These are phyloP conservation scores for Russula emetica DNA, from an alignment of 768 basidiomycete species.

Conservation along the genomic window DNA sequence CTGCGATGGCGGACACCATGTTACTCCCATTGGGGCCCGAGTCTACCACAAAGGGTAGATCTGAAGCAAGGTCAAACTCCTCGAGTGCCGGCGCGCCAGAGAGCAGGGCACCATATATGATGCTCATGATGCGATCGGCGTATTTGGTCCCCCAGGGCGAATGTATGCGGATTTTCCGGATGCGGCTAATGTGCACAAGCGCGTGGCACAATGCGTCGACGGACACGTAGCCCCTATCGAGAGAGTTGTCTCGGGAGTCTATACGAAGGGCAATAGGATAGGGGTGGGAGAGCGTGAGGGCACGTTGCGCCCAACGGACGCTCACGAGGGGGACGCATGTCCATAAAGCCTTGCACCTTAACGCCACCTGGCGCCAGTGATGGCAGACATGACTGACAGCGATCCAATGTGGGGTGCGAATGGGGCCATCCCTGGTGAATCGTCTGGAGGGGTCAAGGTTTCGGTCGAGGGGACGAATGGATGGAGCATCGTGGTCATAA, in stretches of 20 bases:
- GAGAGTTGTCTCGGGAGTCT: conserved; percentile 16
- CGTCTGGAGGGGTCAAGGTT: conserved; percentile 16
- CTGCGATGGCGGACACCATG: background rate
- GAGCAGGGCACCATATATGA: conserved; percentile 10
- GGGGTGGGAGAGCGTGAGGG: conserved; percentile 20
- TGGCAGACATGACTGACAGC: conserved; percentile 24
- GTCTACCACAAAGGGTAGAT: background rate
- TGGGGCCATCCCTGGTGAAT: conserved; percentile 16
- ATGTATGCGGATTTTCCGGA: conserved; percentile 11
- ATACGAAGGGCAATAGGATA: conserved; percentile 16
- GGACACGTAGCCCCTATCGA: conserved; percentile 21
- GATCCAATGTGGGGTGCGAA: conserved; percentile 26
- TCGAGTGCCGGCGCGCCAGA: conserved; percentile 15
- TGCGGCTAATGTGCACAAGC: conserved; percentile 6
- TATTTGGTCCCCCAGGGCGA: conserved; percentile 23
- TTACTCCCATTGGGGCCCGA: background rate
- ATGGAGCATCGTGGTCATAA: conserved; percentile 11
- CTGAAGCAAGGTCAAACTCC: conserved; percentile 21
- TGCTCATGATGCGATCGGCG: conserved; percentile 13
- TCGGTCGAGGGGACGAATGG: conserved; percentile 13
- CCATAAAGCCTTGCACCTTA: conserved; percentile 22
- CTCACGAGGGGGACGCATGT: conserved; percentile 20
- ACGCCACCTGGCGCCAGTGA: conserved; percentile 21
- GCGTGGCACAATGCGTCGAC: conserved; percentile 12
- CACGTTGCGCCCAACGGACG: conserved; percentile 12